Evolutionary conservation across 2,329 filamentous ascomycete genomes (phyloP).

Genomic region (Calonectria naviculata): DNA sequence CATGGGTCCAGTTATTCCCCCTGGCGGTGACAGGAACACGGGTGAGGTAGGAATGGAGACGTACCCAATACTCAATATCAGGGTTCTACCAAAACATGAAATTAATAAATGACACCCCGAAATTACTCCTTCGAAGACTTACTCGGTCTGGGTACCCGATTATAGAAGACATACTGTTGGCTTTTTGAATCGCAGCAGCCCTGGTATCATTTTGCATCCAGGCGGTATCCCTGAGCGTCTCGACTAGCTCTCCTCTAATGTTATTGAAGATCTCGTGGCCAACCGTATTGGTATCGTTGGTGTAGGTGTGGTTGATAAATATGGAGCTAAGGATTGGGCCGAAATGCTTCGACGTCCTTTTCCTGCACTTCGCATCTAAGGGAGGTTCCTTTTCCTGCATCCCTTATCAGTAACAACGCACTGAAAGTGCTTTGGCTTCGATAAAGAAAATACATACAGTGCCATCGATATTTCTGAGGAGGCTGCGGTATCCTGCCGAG

Average conservation of each 20-base stretch:
- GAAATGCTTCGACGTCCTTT: slow-evolving; percentile 16
- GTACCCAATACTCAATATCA: not conserved
- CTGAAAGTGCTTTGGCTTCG: no score
- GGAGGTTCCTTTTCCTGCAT: not conserved
- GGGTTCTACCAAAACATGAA: not conserved
- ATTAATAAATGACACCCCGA: not conserved
- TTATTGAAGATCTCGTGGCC: not conserved
- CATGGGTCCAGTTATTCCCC: slow-evolving; percentile 20
- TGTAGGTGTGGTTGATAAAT: slow-evolving; percentile 8
- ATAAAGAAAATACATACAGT: not conserved
- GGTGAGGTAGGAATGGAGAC: slow-evolving; percentile 15
- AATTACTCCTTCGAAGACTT: not conserved
- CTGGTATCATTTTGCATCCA: slow-evolving; percentile 18
- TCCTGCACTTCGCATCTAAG: slow-evolving; percentile 2
- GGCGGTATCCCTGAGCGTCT: slow-evolving; percentile 5
- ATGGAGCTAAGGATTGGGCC: slow-evolving; percentile 13
- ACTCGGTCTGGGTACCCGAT: slow-evolving; percentile 14
- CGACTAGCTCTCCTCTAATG: slow-evolving; percentile 10
- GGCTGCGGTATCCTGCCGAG: not conserved
- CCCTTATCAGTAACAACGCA: not conserved
- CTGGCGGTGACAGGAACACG: not conserved
- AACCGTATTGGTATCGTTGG: not conserved
- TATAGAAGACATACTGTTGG: not conserved
- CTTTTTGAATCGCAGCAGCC: slow-evolving; percentile 9
- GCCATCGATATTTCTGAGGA: slow-evolving; percentile 9